Evolutionary conservation across 2,329 filamentous ascomycete genomes (phyloP), one percentile per base, ranked within the genome.

Genomic region (Cordyceps cicadae): DNA sequence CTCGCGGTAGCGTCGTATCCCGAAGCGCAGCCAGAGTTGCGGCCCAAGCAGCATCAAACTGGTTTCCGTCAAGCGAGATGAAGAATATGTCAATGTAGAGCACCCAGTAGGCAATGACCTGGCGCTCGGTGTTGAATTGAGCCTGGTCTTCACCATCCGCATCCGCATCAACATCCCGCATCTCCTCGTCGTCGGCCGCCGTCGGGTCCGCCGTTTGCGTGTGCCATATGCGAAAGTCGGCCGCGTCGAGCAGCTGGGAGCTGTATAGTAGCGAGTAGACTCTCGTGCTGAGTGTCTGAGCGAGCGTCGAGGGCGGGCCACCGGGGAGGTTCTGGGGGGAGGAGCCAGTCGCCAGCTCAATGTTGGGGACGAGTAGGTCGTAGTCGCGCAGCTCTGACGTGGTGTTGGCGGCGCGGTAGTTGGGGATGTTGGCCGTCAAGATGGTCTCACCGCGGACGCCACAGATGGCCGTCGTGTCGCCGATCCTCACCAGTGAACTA

Each of bases 1-100:
- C 91, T 55, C 78, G 78, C 0, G 94, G 94, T 12, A 99, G 76
- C 62, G 81, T 84, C 5, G 90, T 93, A 72, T 94, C 85, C 58
- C 79, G 80, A 62, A 99, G 76, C 7, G 94, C 93, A 9, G 92
- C 90, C 24, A 96, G 73, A 0, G 95, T 81, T 14, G 91, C 87
- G 0, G 88, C 83, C 92, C 93, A 97, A 0, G 91, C 90, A 0
- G 90, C 89, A 69, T 99, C 93, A 65, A 97, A 92, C 1, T 91
- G 85, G 68, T 94, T 96, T 6, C 93, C 93, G 65, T 96, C 92
- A 54, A 96, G 85, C 0, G 90, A 95, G 66, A 99, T 87, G 75
- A 96, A 94, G 70, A 97, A 83, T n/a, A 97, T 81, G 70, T 97
- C 93, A 65, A 99, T 89, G 74, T 96, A 97, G 21, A 99, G 84